These are phyloP conservation scores for Calcarisporium arbuscula DNA, from an alignment of 2,329 filamentous ascomycete species.

Conservation along the genomic window DNA sequence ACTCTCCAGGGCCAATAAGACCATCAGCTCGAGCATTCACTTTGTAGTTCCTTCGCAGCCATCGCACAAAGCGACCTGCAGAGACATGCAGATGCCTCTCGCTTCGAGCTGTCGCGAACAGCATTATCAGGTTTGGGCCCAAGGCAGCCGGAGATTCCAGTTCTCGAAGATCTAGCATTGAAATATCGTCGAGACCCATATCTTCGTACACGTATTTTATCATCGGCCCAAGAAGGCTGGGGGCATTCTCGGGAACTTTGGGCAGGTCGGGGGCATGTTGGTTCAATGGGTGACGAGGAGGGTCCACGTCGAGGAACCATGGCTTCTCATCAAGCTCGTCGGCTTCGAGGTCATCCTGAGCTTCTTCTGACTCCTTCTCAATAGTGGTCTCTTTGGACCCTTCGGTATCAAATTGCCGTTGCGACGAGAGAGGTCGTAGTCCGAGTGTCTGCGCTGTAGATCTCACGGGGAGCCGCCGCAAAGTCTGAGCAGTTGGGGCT, in stretches of 20 bases:
- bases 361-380: constrained; percentile 12
- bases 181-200: constrained; percentile 77
- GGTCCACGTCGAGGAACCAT: constrained; percentile 82
- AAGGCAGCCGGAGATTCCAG: constrained; percentile 83
- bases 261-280: constrained; percentile 44
- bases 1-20: constrained; percentile 79
- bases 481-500: constrained; percentile 15
- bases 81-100: constrained; percentile 91
- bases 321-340: constrained; percentile 43
- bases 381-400: constrained; percentile 7
- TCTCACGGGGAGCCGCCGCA: constrained; percentile 15
- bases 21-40: constrained; percentile 78
- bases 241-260: constrained; percentile 59
- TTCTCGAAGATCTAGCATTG: constrained; percentile 72
- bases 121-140: constrained; percentile 84
- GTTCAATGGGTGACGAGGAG: constrained; percentile 44
- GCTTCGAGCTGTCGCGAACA: constrained; percentile 84
- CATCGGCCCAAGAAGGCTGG: constrained; percentile 63
- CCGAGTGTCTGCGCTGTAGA: too few species aligned
- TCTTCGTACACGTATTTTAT: constrained; percentile 76
- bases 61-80: constrained; percentile 82
- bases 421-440: too few species aligned
- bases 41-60: constrained; percentile 67
- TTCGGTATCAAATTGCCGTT: too few species aligned
- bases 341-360: constrained; percentile 12